Evolutionary conservation across 2,329 filamentous ascomycete species (phyloP), one percentile per base, ranked within the genome.

Genomic region (Neurospora crassa): DNA sequence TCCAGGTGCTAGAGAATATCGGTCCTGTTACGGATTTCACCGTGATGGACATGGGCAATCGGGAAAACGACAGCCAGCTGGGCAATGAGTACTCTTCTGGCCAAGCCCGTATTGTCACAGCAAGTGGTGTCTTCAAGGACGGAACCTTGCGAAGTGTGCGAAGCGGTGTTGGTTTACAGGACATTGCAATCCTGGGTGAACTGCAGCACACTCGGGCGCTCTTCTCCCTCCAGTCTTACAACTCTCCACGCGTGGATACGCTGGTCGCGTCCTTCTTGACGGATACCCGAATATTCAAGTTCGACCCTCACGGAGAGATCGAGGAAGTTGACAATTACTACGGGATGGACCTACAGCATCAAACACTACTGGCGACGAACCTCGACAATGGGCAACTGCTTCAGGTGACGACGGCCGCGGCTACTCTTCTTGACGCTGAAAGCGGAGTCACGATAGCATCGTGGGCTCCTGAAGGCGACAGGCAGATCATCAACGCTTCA

Each of bases 71-170:
- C 74, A 89, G 86, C 10, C 90, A 93, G 71, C 81, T 84, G 20
- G 91, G 91, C 3, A 96, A 96, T 77, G 92, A 96, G 73, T 99
- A 97, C 78, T 97, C 94, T 0, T 97, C 95, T 0, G 96, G 96
- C 0, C 95, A 99, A 81, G 94, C 96, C 67, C 89, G 94, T 47
- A 92, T 99, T 73, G 93, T 99, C 12, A 94, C 95, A 2, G 95
- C 94, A 0, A 97, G 94, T 70, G 96, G 96, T 40, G 94, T 92
- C 0, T 96, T 93, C 78, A 90, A 92, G 74, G 93, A 97, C 77
- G 96, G 96, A 20, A 95, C 92, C 71, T 82, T 99, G 70, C 87
- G 96, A 72, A 97, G 93, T 78, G 93, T 99, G 29, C 88, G 96
- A 70, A 98, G 95, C 79, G 96, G 96, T 68, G 94, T 99, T 69